Conservation (phyloP, 2,329 filamentous ascomycete species). For the Chrysosporium keratinophilum region DNA sequence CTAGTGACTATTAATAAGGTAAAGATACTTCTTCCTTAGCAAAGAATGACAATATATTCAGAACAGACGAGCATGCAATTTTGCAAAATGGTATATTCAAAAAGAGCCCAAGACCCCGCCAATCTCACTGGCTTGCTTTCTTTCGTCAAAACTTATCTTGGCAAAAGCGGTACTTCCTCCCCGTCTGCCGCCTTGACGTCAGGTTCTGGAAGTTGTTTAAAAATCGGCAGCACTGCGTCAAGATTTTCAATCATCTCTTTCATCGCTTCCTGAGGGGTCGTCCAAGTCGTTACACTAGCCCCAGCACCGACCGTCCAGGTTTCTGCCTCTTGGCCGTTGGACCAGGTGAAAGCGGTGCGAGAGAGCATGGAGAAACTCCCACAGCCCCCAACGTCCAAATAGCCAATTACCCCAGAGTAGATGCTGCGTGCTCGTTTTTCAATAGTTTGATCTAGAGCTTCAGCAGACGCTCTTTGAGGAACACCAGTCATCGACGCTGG, state of each 20-base stretch:
- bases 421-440: constrained; percentile 58
- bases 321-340: constrained; percentile 21
- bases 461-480: constrained; percentile 83
- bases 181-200: neutral
- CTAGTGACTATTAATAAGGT: too few relatives aligned
- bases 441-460: constrained; percentile 53
- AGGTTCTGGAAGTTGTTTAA: constrained; percentile 17
- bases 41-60: too few relatives aligned
- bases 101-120: too few relatives aligned
- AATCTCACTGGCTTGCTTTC: too few relatives aligned
- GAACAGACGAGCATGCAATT: too few relatives aligned
- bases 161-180: neutral
- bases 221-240: constrained; percentile 36
- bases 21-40: too few relatives aligned
- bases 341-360: constrained; percentile 56
- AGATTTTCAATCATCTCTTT: constrained; percentile 82
- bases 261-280: constrained; percentile 66
- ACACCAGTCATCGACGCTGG: constrained; percentile 95
- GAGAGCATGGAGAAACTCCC: constrained; percentile 90
- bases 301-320: constrained; percentile 78
- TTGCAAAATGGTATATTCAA: too few relatives aligned
- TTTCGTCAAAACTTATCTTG: too few relatives aligned
- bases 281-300: constrained; percentile 80
- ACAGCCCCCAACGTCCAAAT: constrained; percentile 71
- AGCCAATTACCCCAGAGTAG: constrained; percentile 83